A percentile compares a stretch with the other conserved stretches of the same genome.
Evolutionary conservation across 2,329 filamentous ascomycete genomes (phyloP).

Genomic region (Pseudogymnoascus sp.): DNA sequence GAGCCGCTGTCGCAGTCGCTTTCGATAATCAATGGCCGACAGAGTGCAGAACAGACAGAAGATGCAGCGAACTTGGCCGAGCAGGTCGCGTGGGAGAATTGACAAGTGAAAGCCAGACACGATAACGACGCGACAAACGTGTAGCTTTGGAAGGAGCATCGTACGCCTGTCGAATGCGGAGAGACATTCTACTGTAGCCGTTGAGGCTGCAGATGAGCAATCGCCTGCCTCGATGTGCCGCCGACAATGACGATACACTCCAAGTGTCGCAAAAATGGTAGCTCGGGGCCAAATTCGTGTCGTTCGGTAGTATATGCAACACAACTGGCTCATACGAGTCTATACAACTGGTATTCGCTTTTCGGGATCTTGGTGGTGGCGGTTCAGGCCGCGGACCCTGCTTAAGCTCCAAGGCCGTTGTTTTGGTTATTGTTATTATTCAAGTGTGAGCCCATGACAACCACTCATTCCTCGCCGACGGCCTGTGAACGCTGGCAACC

Average conservation of each 20-base stretch:
- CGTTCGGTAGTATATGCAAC: background rate
- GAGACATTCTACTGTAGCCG: background rate
- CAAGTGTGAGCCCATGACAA: background rate
- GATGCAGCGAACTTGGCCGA: background rate
- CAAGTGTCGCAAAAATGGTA: background rate
- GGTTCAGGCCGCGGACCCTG: background rate
- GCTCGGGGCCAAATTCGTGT: background rate
- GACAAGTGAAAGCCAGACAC: background rate
- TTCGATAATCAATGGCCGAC: background rate
- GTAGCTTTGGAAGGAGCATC: background rate
- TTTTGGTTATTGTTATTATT: background rate
- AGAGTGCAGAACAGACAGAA: background rate
- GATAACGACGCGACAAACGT: background rate
- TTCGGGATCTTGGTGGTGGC: background rate
- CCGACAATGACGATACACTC: slow-evolving; percentile 1
- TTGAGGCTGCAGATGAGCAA: slow-evolving; percentile 5
- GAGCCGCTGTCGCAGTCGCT: background rate
- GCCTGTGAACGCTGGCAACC: background rate
- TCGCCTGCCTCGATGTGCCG: background rate
- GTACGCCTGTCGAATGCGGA: background rate
- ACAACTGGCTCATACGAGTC: background rate
- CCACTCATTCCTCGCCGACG: background rate
- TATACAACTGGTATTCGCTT: background rate
- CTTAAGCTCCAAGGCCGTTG: background rate
- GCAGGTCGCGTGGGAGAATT: background rate